Percentiles rank a stretch among this genome's conserved stretches.
Evolutionary conservation across 2,329 filamentous ascomycete genomes (phyloP).

Genomic region (Verticillium klebahnii): DNA sequence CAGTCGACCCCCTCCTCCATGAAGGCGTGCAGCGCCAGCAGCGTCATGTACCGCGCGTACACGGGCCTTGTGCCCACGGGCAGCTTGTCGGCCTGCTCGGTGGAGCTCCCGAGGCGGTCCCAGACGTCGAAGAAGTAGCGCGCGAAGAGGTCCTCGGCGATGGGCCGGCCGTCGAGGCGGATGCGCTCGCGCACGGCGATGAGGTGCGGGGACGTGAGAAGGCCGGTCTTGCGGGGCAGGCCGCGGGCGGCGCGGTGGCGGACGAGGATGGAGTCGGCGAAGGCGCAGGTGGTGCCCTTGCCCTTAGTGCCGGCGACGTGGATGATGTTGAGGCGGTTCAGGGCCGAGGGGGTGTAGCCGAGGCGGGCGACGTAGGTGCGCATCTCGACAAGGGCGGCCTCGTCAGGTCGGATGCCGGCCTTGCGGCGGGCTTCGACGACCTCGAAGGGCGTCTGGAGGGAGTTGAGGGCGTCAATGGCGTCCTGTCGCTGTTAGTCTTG

Average conservation of each 20-base stretch:
- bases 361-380: conserved; percentile 70
- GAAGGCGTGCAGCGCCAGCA: conserved; percentile 66
- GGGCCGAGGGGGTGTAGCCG: conserved; percentile 62
- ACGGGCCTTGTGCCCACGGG: conserved; percentile 38
- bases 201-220: conserved; percentile 67
- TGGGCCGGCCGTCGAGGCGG: conserved; percentile 53
- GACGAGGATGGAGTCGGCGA: conserved; percentile 57
- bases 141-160: conserved; percentile 55
- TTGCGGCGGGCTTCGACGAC: conserved; percentile 74
- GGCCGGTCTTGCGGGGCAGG: conserved; percentile 45
- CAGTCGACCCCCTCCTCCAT: conserved; percentile 56
- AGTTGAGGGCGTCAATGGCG: conserved; percentile 80
- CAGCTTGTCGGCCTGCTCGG: conserved; percentile 23
- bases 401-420: conserved; percentile 67
- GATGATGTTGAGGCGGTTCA: conserved; percentile 60
- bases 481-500: conserved; percentile 52
- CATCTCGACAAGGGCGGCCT: conserved; percentile 70
- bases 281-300: conserved; percentile 66
- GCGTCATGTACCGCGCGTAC: conserved; percentile 58
- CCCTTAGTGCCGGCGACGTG: conserved; percentile 75
- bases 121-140: conserved; percentile 66
- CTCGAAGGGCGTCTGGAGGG: conserved; percentile 82
- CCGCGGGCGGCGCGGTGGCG: conserved; percentile 35
- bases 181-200: conserved; percentile 65
- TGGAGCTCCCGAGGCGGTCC: conserved; percentile 44